Percentiles rank a stretch among this genome's conserved stretches.
Evolutionary conservation across 148 eudicot genomes (phyloP).

Genomic region (Polygonum maritimum): DNA sequence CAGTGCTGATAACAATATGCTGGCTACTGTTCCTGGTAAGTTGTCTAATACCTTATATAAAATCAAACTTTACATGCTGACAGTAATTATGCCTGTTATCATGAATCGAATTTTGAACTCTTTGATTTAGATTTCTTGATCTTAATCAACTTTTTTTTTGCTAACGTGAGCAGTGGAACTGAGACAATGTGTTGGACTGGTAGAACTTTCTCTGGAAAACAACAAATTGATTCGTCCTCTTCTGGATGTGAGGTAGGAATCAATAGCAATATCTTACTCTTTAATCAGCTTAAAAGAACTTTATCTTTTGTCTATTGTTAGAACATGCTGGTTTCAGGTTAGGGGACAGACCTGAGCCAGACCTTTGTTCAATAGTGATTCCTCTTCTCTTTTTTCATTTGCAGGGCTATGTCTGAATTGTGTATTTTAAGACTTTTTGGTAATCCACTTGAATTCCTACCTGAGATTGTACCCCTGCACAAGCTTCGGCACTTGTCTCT

Average conservation of each 20-base stretch:
- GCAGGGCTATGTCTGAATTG: conserved; percentile 90
- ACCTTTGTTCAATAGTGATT: neutral
- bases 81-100: neutral
- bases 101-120: neutral
- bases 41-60: neutral
- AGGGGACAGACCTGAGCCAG: neutral
- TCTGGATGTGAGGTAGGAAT: conserved; percentile 82
- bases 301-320: neutral
- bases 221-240: conserved; percentile 94
- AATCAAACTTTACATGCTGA: neutral
- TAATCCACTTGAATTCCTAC: conserved; percentile 94
- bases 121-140: conserved; percentile 44
- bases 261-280: neutral
- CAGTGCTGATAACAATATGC: conserved; percentile 71
- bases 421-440: conserved; percentile 86
- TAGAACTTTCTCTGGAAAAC: conserved; percentile 95
- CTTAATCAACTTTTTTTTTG: conserved; percentile 19
- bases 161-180: conserved; percentile 61
- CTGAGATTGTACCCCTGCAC: conserved; percentile 88
- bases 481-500: conserved; percentile 93
- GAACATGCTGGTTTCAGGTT: neutral
- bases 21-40: conserved; percentile 92
- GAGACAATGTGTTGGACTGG: conserved; percentile 85
- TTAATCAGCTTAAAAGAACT: no score
- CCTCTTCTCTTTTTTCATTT: conserved; percentile 9